Percentiles rank a stretch among this genome's conserved stretches.
These are phyloP conservation scores for Rutstroemia sydowiana DNA, from an alignment of 2,329 filamentous ascomycete genomes.

Conservation along the genomic window DNA sequence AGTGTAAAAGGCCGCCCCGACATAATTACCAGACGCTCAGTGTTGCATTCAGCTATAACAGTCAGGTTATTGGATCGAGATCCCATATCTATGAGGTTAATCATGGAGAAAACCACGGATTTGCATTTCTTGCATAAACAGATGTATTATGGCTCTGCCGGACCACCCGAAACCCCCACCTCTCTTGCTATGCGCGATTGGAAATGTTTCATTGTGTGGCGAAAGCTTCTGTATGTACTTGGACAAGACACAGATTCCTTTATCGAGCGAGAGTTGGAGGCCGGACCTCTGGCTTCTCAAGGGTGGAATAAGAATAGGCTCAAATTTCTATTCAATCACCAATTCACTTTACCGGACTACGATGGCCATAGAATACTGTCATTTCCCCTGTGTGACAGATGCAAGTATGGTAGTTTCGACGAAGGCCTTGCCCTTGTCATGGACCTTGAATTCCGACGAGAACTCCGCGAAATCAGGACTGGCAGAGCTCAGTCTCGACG, in stretches of 20 bases:
- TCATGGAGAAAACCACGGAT: neutral
- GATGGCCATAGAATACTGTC: neutral
- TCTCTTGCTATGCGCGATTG: constrained; percentile 1
- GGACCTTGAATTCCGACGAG: neutral
- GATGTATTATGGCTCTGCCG: neutral
- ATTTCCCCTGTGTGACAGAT: neutral
- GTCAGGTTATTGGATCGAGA: neutral
- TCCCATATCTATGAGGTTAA: neutral
- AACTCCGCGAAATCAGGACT: neutral
- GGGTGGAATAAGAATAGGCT: neutral
- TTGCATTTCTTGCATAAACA: neutral
- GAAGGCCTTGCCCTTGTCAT: neutral
- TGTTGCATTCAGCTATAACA: neutral
- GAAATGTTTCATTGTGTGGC: neutral
- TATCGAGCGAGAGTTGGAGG: neutral
- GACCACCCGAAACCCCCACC: neutral
- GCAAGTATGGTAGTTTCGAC: neutral
- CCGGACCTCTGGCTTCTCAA: neutral
- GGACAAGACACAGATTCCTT: neutral
- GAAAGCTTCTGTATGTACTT: neutral
- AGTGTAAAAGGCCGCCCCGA: too few species aligned
- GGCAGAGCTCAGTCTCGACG: neutral
- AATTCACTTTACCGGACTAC: neutral
- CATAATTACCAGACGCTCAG: neutral
- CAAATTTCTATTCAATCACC: neutral